Percentiles rank a stretch among this genome's conserved stretches.
Evolutionary conservation across 2,329 filamentous ascomycete genomes (phyloP).

Genomic region (Metarhizium anisopliae): DNA sequence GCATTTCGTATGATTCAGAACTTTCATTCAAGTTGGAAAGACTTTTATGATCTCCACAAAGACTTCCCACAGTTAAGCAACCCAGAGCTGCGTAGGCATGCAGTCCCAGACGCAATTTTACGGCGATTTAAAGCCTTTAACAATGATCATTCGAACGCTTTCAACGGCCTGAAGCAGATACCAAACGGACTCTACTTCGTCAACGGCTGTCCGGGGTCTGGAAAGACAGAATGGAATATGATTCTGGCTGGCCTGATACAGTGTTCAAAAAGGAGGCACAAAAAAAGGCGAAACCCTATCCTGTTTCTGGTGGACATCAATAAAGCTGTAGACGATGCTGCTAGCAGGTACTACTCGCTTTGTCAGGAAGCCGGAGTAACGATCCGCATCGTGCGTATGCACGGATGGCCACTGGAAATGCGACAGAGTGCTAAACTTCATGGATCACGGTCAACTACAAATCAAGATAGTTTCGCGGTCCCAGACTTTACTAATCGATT

Average conservation of each 20-base stretch:
- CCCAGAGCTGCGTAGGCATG: conserved; percentile 9
- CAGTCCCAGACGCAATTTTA: conserved; percentile 17
- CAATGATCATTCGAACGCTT: conserved; percentile 27
- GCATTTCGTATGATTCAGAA: conserved; percentile 25
- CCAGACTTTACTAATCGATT: conserved; percentile 28
- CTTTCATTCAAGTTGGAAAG: conserved; percentile 16
- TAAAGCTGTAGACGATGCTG: conserved; percentile 35
- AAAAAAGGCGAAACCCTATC: conserved; percentile 22
- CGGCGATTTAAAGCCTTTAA: conserved; percentile 25
- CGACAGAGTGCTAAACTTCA: conserved; percentile 21
- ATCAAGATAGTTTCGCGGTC: background rate
- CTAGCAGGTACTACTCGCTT: conserved; percentile 29
- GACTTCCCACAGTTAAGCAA: conserved; percentile 24
- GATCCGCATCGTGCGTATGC: conserved; percentile 28
- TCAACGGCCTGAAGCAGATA: conserved; percentile 24
- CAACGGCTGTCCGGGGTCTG: conserved; percentile 37
- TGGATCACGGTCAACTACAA: background rate
- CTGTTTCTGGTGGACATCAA: conserved; percentile 40
- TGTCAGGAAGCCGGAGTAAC: conserved; percentile 25
- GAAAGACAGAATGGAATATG: conserved; percentile 39
- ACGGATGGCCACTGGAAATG: conserved; percentile 31
- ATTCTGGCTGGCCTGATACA: conserved; percentile 29
- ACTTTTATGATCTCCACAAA: conserved; percentile 14
- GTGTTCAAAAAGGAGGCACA: conserved; percentile 16
- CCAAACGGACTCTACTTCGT: conserved; percentile 35